Evolutionary conservation across 1,139 yeast genomes (phyloP).

Genomic region (Protomyces inouyei): DNA sequence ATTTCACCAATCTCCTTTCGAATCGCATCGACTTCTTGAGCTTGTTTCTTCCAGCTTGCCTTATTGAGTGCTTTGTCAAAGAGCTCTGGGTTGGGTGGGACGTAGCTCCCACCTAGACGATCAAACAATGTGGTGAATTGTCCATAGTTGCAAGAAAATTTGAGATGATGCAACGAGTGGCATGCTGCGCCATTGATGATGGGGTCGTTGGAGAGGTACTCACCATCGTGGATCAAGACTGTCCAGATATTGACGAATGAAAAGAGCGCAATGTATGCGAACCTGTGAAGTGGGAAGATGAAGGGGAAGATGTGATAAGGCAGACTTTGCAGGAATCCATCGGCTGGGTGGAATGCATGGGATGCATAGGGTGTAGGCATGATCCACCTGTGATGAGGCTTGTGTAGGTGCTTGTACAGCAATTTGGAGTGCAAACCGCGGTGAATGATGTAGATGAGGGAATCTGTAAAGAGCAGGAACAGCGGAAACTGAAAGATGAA

Average conservation of each 20-base stretch:
- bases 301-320: conserved; percentile 86
- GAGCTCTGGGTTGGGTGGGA: conserved; percentile 82
- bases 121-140: conserved; percentile 98
- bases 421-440: conserved; percentile 88
- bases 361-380: conserved; percentile 98
- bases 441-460: conserved; percentile 85
- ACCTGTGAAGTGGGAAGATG: conserved; percentile 84
- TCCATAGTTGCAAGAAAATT: conserved; percentile 95
- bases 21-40: conserved; percentile 70
- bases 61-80: conserved; percentile 61
- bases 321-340: conserved; percentile 66
- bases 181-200: conserved; percentile 96
- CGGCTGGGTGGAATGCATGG: conserved; percentile 98
- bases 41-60: conserved; percentile 68
- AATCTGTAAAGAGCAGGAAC: conserved; percentile 87
- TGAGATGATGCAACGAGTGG: conserved; percentile 92
- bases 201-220: conserved; percentile 87
- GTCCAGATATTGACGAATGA: conserved; percentile 96
- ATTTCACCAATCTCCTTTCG: conserved; percentile 74
- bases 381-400: conserved; percentile 99
- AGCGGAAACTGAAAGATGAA: conserved; percentile 62
- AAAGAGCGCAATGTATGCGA: conserved; percentile 72
- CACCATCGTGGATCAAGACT: conserved; percentile 97
- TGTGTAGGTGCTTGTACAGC: conserved; percentile 79
- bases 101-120: conserved; percentile 86